A percentile compares a stretch with the other conserved stretches of the same genome.
phyloP scores from a whole-genome alignment of 768 basidiomycete species.

The Arthromyces matolae region DNA sequence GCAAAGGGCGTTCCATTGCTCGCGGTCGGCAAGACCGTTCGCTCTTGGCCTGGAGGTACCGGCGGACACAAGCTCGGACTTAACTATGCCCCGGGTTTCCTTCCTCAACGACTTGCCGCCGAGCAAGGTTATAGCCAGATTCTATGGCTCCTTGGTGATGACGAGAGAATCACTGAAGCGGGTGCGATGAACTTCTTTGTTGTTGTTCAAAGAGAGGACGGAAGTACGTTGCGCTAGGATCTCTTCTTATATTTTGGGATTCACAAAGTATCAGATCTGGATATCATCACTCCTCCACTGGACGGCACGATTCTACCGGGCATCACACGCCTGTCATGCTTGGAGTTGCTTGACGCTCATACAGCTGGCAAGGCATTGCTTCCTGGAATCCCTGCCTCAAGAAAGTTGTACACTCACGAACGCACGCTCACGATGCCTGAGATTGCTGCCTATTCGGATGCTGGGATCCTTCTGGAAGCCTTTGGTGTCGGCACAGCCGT shows the following conservation, averaged over 20 bases:
- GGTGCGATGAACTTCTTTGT: conserved; percentile 83
- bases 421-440: conserved; percentile 57
- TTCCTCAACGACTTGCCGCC: conserved; percentile 63
- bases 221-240: conserved; percentile 31
- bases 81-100: conserved; percentile 60
- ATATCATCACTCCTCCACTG: conserved; percentile 78
- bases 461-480: conserved; percentile 64
- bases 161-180: conserved; percentile 50
- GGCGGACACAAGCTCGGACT: conserved; percentile 76
- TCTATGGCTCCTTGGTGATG: conserved; percentile 70
- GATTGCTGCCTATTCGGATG: conserved; percentile 39
- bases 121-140: conserved; percentile 73
- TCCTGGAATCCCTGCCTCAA: conserved; percentile 34
- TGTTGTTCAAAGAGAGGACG: conserved; percentile 57
- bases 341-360: conserved; percentile 63
- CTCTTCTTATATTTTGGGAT: background rate
- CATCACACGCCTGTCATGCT: conserved; percentile 79
- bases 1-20: conserved; percentile 52
- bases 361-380: conserved; percentile 40
- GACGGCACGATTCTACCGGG: conserved; percentile 89
- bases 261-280: conserved; percentile 41
- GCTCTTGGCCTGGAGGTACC: conserved; percentile 60
- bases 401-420: conserved; percentile 49
- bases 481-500: conserved; percentile 81
- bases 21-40: conserved; percentile 36